phyloP scores from a whole-genome alignment of 1,284 basidiomycete species.

The Ceratobasidium sp. region DNA sequence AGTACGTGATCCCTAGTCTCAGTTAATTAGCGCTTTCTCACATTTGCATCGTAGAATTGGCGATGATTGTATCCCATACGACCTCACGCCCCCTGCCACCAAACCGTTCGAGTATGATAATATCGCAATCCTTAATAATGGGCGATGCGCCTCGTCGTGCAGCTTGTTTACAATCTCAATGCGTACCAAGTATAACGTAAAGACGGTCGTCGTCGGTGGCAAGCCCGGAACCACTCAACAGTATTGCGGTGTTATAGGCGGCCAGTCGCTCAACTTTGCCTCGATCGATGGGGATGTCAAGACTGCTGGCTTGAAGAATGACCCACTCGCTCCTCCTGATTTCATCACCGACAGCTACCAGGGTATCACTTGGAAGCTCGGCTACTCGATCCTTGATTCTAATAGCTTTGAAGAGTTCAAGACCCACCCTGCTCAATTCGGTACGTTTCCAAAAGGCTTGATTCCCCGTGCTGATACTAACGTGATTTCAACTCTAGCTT shows the following conservation, averaged over 20 bases:
- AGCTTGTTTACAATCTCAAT: slow-evolving; percentile 58
- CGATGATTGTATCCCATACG: slow-evolving; percentile 29
- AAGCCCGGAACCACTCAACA: slow-evolving; percentile 58
- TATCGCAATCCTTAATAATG: slow-evolving; percentile 29
- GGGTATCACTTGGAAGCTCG: slow-evolving; percentile 67
- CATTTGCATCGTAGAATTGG: slow-evolving; percentile 9
- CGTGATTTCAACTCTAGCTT: neutral
- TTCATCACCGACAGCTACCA: slow-evolving; percentile 53
- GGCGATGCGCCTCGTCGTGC: slow-evolving; percentile 13
- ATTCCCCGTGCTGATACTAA: neutral
- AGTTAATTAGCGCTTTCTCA: neutral
- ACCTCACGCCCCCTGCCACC: slow-evolving; percentile 19
- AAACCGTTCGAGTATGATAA: slow-evolving; percentile 33
- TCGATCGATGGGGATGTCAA: slow-evolving; percentile 66
- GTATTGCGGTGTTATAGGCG: slow-evolving; percentile 67
- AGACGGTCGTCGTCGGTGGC: slow-evolving; percentile 65
- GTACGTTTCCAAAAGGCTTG: neutral
- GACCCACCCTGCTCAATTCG: slow-evolving; percentile 28
- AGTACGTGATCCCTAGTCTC: neutral
- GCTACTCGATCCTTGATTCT: slow-evolving; percentile 60
- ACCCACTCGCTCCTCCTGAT: slow-evolving; percentile 63
- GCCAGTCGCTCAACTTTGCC: slow-evolving; percentile 62
- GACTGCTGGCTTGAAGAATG: slow-evolving; percentile 62
- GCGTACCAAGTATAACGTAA: slow-evolving; percentile 63
- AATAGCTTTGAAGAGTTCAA: slow-evolving; percentile 40